These are phyloP conservation scores for Kalanchoe fedtschenkoi DNA, from an alignment of 164 flowering plant species.

Conservation along the genomic window DNA sequence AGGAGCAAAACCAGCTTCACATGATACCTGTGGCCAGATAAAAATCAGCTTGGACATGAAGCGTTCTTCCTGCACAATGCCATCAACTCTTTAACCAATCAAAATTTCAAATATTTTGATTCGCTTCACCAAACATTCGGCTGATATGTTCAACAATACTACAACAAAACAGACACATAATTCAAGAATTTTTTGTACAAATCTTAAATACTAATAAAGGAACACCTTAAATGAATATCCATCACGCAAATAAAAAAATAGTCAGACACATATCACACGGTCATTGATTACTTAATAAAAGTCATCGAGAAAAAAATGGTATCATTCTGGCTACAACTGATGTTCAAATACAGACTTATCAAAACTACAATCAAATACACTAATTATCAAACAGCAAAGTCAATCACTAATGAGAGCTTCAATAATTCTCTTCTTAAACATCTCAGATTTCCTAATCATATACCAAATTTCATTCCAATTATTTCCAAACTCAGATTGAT, in stretches of 20 bases:
- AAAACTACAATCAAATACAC: not conserved
- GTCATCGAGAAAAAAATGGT: not conserved
- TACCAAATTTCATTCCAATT: not conserved
- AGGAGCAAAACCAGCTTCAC: slow-evolving; percentile 39
- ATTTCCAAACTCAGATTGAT: not conserved
- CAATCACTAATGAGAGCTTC: not conserved
- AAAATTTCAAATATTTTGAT: not conserved
- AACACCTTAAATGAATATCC: too few relatives aligned
- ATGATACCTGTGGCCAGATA: slow-evolving; percentile 36
- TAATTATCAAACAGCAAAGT: not conserved
- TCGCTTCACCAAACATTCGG: not conserved
- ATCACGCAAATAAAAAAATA: too few relatives aligned
- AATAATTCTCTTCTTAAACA: not conserved
- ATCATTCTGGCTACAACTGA: too few relatives aligned
- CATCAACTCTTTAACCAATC: not conserved
- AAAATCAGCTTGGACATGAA: slow-evolving; percentile 30
- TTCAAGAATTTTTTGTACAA: too few relatives aligned
- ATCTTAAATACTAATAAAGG: too few relatives aligned
- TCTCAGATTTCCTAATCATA: too few relatives aligned
- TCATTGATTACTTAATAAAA: not conserved
- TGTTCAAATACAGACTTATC: not conserved
- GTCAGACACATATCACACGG: not conserved
- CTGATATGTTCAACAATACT: not conserved
- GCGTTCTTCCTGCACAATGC: too few relatives aligned
- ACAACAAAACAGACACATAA: too few relatives aligned